Evolutionary conservation across 768 basidiomycete genomes (phyloP).

Genomic region (Dioszegia crocea): DNA sequence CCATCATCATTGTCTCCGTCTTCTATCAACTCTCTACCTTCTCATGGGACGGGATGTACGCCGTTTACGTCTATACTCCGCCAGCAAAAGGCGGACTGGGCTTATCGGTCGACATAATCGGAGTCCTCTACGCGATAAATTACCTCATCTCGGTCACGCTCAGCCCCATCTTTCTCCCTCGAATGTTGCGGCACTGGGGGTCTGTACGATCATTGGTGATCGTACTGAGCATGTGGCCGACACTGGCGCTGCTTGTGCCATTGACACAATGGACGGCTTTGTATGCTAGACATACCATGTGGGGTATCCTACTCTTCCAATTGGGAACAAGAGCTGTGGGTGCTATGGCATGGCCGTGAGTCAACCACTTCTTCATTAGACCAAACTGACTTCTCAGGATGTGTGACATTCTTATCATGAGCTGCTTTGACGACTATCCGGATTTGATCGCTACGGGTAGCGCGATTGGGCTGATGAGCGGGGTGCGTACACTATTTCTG

Average conservation of each 20-base stretch:
- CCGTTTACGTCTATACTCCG: slow-evolving; percentile 29
- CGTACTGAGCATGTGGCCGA: slow-evolving; percentile 11
- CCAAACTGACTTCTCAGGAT: neutral
- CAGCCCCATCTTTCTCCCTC: slow-evolving; percentile 24
- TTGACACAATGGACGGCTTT: slow-evolving; percentile 21
- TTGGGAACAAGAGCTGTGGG: slow-evolving; percentile 12
- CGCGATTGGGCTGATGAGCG: slow-evolving; percentile 30
- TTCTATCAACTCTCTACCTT: slow-evolving; percentile 19
- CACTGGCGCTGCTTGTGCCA: slow-evolving; percentile 26
- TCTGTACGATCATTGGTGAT: slow-evolving; percentile 1
- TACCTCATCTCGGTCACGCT: slow-evolving; percentile 20
- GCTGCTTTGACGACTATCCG: slow-evolving; percentile 31
- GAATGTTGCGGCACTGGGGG: slow-evolving; percentile 19
- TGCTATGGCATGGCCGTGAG: slow-evolving; percentile 30
- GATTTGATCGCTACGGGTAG: slow-evolving; percentile 30
- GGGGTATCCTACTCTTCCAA: slow-evolving; percentile 15
- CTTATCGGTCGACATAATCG: slow-evolving; percentile 30
- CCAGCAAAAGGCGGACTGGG: slow-evolving; percentile 30
- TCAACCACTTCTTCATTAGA: neutral
- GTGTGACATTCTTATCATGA: slow-evolving; percentile 19
- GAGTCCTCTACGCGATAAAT: slow-evolving; percentile 18
- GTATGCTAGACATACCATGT: slow-evolving; percentile 16
- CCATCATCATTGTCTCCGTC: slow-evolving; percentile 20
- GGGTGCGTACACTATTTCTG: slow-evolving; percentile 18
- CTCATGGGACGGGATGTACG: slow-evolving; percentile 30